Percentiles rank a stretch among this genome's conserved stretches.
phyloP scores from a whole-genome alignment of 1,284 basidiomycete species.

The Cystobasidium slooffiae region DNA sequence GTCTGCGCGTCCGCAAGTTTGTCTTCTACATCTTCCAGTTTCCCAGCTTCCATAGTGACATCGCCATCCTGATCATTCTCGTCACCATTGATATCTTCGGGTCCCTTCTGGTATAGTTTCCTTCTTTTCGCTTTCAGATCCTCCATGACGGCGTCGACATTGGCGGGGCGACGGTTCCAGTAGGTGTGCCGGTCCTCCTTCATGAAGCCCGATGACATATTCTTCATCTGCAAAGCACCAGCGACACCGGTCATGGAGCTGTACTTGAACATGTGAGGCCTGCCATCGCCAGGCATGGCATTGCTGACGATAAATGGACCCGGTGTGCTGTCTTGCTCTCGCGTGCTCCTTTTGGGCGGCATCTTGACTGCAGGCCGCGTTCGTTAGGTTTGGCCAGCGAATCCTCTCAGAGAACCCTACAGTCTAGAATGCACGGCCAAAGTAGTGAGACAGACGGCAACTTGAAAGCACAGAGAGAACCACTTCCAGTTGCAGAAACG shows the following conservation, averaged over 20 bases:
- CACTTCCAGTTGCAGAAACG: background rate
- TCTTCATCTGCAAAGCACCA: slow-evolving; percentile 41
- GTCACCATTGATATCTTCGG: background rate
- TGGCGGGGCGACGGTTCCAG: slow-evolving; percentile 32
- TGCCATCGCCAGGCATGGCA: slow-evolving; percentile 29
- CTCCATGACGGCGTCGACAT: slow-evolving; percentile 27
- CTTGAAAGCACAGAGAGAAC: no score
- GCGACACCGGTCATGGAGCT: slow-evolving; percentile 31
- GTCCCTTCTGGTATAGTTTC: slow-evolving; percentile 14
- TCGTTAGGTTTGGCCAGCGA: no score
- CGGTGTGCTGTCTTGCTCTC: slow-evolving; percentile 19
- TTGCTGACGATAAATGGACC: background rate
- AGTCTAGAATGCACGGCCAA: no score
- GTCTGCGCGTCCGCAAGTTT: background rate
- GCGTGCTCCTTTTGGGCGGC: slow-evolving; percentile 19
- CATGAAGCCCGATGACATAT: slow-evolving; percentile 34
- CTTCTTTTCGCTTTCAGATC: slow-evolving; percentile 30
- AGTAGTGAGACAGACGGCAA: no score
- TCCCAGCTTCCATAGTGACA: slow-evolving; percentile 2
- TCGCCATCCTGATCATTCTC: slow-evolving; percentile 8
- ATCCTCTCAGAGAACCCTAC: no score
- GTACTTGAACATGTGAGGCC: slow-evolving; percentile 39
- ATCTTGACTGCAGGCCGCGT: background rate
- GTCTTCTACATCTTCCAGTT: slow-evolving; percentile 10
- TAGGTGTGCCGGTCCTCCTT: slow-evolving; percentile 38